Base-by-base conservation (phyloP, 2,329 filamentous ascomycete species). In the Paracamarosporium sp. region DNA sequence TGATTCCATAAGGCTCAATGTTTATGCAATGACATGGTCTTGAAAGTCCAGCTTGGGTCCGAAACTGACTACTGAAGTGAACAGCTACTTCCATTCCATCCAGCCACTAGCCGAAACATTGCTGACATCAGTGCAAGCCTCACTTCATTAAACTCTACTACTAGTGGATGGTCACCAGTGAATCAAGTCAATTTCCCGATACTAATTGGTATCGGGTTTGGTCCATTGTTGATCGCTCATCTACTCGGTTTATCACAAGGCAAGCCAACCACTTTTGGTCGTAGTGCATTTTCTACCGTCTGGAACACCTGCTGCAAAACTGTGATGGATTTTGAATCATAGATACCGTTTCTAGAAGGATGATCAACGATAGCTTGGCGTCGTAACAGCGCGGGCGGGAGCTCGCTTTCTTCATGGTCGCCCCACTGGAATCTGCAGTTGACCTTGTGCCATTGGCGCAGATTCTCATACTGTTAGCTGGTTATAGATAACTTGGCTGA, bases 121-220 rank as follows among this genome's bases (percentile, higher is more conserved):
- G 57, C 47, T 60, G 6, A 84, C 86, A 2, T 79, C 86, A 0
- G 87, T 84, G 5, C 84, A 84, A 0, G 20, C 22, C 0, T 79
- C 83, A 63, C 78, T 90, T 2, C 78, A 82, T n/a, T 31, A 71
- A 3, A 70, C 81, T n/a, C 82, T 82, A 50, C 59, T 71, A 4
- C 75, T 82, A 5, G 72, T 76, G 20, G 66, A 25, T 22, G 36
- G 56, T 20, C 76, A 81, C 64, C 76, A 82, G 7, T 68, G 75
- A 17, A 77, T 76, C 70, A 83, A 1, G 80, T 80, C 20, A 78
- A 81, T 5, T 75, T 79, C 0, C 58, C 83, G 28, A 71, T 83
- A 5, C 65, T 84, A 1, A 78, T 82, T 48, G 79, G 83, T 1
- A 82, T 85, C 55, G 82, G 81, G 3, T 46, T 58, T 8, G 50